Base-by-base conservation (phyloP, 768 basidiomycete species). In the Pleurotus cornucopiae region DNA sequence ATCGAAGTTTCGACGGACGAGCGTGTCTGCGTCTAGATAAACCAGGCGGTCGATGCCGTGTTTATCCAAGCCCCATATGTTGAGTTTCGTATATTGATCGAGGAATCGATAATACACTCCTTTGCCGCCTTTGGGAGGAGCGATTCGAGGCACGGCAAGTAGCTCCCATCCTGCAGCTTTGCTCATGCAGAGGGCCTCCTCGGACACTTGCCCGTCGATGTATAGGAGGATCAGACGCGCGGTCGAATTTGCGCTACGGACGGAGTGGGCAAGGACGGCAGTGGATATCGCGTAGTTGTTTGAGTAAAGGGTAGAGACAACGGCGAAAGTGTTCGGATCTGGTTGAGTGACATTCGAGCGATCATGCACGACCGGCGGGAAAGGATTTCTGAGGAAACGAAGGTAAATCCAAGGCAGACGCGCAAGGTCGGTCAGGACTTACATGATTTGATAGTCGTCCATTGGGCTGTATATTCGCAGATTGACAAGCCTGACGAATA, bases 51-150 rank as follows among this genome's bases (percentile, higher is more conserved):
- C 57, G 58, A 73, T 61, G 41, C 73, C 69, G 1, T 64, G 51
- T 46, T 54, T 49, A 46, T 71, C 70, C 34, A 77, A 62, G 43
- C 62, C 63, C 77, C 76, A 78, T 5, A 77, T 65, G 37, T 65
- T 66, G 4, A 77, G 67, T 56, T 76, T 77, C 7, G 77, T 75
- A 67, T 74, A 77, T 52, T 75, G 72, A 61, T 77, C 77, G 37
- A 62, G 20, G 61, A 73, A 75, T 48, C 70, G 70, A 37, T 58
- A 45, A 60, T 70, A 60, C 25, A 74, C 61, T 5, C 72, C 74
- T n/a, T 61, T 55, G 46, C 75, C 74, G 38, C 63, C 48, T 56
- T 71, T 63, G 0, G 77, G 76, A 7, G 76, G 76, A 1, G 69
- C 61, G 45, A 77, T 74, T 16, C 64, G 66, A 7, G 66, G 61